phyloP scores from a whole-genome alignment of 176 grass and related monocot genomes.

The Aegilops speltoides region DNA sequence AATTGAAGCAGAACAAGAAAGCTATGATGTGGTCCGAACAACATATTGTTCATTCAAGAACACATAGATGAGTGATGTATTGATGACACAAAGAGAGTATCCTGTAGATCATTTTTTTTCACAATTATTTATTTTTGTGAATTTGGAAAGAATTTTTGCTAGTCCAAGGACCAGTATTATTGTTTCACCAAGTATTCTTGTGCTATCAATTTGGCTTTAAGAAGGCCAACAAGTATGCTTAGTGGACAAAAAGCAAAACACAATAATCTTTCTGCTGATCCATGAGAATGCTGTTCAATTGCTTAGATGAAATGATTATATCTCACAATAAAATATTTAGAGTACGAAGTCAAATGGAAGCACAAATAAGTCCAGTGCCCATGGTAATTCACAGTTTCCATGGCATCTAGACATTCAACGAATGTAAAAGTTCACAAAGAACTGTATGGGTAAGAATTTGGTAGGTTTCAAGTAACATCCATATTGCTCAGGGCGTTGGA shows the following conservation, averaged over 20 bases:
- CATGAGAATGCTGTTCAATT: constrained; percentile 20
- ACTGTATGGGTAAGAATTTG: neutral
- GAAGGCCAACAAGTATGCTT: constrained; percentile 9
- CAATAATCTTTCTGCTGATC: neutral
- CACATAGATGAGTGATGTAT: neutral
- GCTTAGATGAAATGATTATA: neutral
- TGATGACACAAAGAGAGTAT: neutral
- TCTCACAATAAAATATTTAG: neutral
- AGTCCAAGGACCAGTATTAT: neutral
- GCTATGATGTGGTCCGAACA: neutral
- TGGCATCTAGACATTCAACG: constrained; percentile 1
- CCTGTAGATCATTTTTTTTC: constrained; percentile 22
- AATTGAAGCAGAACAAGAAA: constrained; percentile 29
- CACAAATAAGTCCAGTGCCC: neutral
- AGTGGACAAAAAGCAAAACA: neutral
- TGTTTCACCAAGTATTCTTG: constrained; percentile 6
- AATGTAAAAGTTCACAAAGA: neutral
- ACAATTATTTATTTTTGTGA: neutral
- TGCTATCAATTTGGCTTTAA: neutral
- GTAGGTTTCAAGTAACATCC: neutral
- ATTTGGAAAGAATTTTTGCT: neutral
- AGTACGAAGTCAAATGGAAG: neutral
- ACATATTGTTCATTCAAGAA: constrained; percentile 7
- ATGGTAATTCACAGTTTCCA: neutral
- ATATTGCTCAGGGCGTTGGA: constrained; percentile 5